Evolutionary conservation across 768 basidiomycete genomes (phyloP), one percentile per base, ranked within the genome.

Genomic region (Termitomyces sp.): DNA sequence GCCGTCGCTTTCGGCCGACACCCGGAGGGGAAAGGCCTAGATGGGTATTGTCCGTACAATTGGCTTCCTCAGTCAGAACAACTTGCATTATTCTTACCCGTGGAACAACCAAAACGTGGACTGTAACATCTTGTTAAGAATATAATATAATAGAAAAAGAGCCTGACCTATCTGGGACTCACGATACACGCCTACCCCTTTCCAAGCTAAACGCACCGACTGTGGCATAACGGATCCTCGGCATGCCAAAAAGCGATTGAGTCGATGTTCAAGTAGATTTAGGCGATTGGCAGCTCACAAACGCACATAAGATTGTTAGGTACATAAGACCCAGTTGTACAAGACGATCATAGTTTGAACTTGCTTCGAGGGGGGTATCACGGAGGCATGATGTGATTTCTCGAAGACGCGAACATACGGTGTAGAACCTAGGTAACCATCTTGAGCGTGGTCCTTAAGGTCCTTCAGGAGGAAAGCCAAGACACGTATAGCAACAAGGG

Each of bases 161-260:
- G 13, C 9, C 20, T 52, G 6, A 27, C 23, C 32, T 32, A n/a
- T 23, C 31, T 38, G 22, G 23, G 13, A 29, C 27, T 25, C 42
- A 20, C 16, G 33, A 49, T 31, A 31, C 7, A 44, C 27, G 20
- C 16, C 33, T 25, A 45, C 3, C 12, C 38, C 49, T 36, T n/a
- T 56, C 54, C 54, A 49, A 50, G 20, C 35, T 22, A 38, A 13
- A 15, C 54, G 54, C 49, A 38, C 13, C n/a, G 18, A 39, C n/a
- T 36, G 16, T 56, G 42, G 36, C 43, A 50, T 10, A 41, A 22
- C 54, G 49, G 54, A 56, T 56, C 54, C 49, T 39, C 54, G 54
- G 54, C 54, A 56, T 45, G 54, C 43, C 48, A 55, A 35, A 32
- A 13, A 29, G 42, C 27, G 9, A 22, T n/a, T 29, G 29, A 35